These are phyloP conservation scores for Achaetomium macrosporum DNA, from an alignment of 2,329 filamentous ascomycete genomes.

Conservation along the genomic window DNA sequence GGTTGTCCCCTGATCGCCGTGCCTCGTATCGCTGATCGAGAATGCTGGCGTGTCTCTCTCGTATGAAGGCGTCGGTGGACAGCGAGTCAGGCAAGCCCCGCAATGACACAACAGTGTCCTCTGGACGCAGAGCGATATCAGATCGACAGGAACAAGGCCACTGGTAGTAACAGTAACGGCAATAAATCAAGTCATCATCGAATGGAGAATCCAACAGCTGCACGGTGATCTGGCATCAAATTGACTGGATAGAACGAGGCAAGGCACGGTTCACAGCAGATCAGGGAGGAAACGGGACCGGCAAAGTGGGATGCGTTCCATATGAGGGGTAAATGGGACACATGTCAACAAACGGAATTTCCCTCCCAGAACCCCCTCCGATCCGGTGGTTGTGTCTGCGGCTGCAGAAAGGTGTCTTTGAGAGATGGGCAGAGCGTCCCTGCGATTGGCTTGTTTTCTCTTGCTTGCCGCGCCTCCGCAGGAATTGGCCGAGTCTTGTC, in stretches of 20 bases:
- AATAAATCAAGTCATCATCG: neutral
- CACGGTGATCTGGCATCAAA: slow-evolving; percentile 16
- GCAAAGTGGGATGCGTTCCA: neutral
- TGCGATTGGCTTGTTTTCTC: slow-evolving; percentile 1
- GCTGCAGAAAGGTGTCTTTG: neutral
- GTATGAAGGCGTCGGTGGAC: neutral
- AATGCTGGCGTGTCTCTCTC: neutral
- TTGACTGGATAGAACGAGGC: neutral
- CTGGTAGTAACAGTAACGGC: neutral
- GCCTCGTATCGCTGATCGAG: neutral
- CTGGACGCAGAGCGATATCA: neutral
- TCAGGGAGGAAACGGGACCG: neutral
- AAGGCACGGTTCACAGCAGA: neutral
- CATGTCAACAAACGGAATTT: slow-evolving; percentile 15
- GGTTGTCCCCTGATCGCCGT: neutral
- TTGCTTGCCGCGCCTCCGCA: neutral
- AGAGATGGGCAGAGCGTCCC: neutral
- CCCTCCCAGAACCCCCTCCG: neutral
- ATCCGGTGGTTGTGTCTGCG: neutral
- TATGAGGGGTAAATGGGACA: slow-evolving; percentile 5
- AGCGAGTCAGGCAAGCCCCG: neutral
- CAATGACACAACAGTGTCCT: neutral
- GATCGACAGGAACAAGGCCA: neutral
- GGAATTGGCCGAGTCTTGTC: neutral
- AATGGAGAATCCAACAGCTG: neutral